Base-by-base conservation (phyloP, 1,284 basidiomycete genomes). In the Uromyces viciae-fabae region DNA sequence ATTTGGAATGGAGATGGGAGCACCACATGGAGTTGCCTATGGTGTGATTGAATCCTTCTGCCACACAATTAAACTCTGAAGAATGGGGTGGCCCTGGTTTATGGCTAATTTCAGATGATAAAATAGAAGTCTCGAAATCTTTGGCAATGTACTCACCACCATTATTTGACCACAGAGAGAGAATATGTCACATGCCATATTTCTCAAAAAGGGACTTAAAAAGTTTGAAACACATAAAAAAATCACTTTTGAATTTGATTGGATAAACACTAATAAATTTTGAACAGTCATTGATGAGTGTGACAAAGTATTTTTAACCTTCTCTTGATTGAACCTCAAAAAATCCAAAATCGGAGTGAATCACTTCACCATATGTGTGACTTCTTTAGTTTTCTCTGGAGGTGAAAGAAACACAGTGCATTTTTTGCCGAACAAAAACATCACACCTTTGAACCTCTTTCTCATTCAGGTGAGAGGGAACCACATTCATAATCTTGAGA, bases 21-120 rank as follows among this genome's bases (percentile, higher is more conserved):
- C 84, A 83, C 0, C 84, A 77, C 9, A 82, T 82, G 28, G 79
- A 81, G 22, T 85, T 83, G 1, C 84, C 66, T 25, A 84, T 83
- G 2, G 85, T 87, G n/a, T n/a, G n/a, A n/a, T n/a, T n/a, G n/a
- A n/a, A n/a, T n/a, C n/a, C n/a, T n/a, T n/a, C n/a, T n/a, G 85
- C 83, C 52, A 84, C 82, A 83, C 87, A 79, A 82, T 86, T 88
- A 81, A 83, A 22, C 62, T 84, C 82, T 1, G 86, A 86, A 2
- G 86, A 85, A 78, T 88, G 84, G 73, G 87, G 87, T 0, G 86
- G 83, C 17, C 85, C 86, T n/a, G 85, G 82, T 62, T 85, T 81
- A 31, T 82, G 83, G 31, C 77, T 54, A 2, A 86, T 88, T 22
- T 87, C 87, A 8, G 81, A 38, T 0, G 62, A 38, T 11, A 82